Evolutionary conservation across 441 rosid genomes (phyloP).

Genomic region (Flueggea neowawraea): DNA sequence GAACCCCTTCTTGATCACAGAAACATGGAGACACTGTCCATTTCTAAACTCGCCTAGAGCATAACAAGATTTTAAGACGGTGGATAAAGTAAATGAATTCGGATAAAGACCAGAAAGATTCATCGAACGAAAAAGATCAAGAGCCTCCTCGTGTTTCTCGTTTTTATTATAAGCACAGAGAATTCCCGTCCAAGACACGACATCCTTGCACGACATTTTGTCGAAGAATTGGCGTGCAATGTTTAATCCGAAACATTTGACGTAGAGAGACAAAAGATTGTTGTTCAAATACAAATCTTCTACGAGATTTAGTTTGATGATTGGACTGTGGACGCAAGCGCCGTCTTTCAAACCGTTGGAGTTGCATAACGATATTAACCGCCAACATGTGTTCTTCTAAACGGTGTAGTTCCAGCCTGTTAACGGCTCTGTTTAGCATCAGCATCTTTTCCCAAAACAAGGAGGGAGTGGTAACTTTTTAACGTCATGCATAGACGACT

Average conservation of each 20-base stretch:
- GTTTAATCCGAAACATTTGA: constrained; percentile 30
- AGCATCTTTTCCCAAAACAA: too few species aligned
- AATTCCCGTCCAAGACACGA: constrained; percentile 70
- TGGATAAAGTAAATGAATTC: constrained; percentile 75
- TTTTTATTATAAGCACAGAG: constrained; percentile 55
- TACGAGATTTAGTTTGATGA: constrained; percentile 46
- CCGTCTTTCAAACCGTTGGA: constrained; percentile 41
- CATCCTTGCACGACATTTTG: constrained; percentile 69
- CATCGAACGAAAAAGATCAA: constrained; percentile 44
- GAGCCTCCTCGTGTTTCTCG: constrained; percentile 47
- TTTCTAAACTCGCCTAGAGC: constrained; percentile 51
- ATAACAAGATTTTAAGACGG: constrained; percentile 61
- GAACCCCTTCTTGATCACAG: constrained; percentile 44
- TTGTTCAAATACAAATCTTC: constrained; percentile 48
- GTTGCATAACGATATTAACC: constrained; percentile 47
- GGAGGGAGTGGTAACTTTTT: too few species aligned
- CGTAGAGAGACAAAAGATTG: constrained; percentile 47
- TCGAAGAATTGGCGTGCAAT: constrained; percentile 63
- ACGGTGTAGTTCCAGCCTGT: too few species aligned
- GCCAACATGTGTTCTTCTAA: constrained; percentile 29
- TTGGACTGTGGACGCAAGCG: constrained; percentile 47
- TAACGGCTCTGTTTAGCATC: too few species aligned
- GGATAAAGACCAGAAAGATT: constrained; percentile 38
- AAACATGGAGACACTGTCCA: constrained; percentile 69
- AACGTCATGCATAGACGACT: too few species aligned